Percentiles rank a stretch among this genome's conserved stretches.
Evolutionary conservation across 2,329 filamentous ascomycete species (phyloP).

Genomic region (Hypoxylon sp.): DNA sequence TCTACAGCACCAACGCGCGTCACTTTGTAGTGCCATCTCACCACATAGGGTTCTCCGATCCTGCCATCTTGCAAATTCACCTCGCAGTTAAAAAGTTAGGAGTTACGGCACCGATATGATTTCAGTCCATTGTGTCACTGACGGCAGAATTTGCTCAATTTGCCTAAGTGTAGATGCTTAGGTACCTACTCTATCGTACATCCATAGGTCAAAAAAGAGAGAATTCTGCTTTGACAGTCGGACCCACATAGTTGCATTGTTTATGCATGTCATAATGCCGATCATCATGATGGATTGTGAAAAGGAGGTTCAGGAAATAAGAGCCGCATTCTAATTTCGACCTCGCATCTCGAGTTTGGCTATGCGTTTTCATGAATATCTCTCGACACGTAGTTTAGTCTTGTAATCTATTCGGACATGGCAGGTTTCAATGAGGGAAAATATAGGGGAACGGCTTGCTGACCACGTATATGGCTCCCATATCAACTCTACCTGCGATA

Average conservation of each 20-base stretch:
- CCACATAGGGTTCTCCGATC: not conserved
- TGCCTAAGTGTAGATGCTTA: not conserved
- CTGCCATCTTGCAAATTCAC: not conserved
- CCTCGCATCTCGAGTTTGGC: not conserved
- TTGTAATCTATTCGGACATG: not conserved
- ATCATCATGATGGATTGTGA: not conserved
- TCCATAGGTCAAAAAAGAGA: not conserved
- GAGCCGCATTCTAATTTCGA: slow-evolving; percentile 12
- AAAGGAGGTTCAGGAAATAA: not conserved
- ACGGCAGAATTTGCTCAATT: slow-evolving; percentile 4
- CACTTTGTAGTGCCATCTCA: not conserved
- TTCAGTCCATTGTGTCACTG: not conserved
- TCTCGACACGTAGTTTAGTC: not conserved
- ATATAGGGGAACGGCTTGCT: not conserved
- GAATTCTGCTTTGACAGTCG: not conserved
- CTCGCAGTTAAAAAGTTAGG: not conserved
- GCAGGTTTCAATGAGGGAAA: not conserved
- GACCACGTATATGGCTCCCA: not conserved
- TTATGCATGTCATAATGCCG: not conserved
- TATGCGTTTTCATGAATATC: not conserved
- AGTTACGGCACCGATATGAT: not conserved
- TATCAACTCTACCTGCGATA: too few species aligned
- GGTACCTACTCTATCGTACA: not conserved
- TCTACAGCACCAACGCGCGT: not conserved
- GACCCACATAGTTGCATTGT: not conserved